Evolutionary conservation across 2,329 filamentous ascomycete genomes (phyloP).

Genomic region (Calonectria crousiana): DNA sequence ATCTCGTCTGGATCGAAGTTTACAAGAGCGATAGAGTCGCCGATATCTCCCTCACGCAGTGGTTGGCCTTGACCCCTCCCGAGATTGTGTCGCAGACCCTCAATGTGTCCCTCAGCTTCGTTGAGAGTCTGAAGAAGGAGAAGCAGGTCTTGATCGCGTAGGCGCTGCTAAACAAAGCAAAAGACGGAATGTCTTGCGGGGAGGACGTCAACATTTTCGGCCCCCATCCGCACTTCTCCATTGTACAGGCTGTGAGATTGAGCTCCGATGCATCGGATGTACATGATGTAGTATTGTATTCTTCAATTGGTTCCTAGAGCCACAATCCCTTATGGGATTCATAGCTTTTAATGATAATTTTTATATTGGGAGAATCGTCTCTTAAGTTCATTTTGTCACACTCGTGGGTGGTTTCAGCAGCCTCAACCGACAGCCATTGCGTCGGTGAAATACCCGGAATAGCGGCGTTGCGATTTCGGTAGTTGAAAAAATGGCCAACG

Average conservation of each 20-base stretch:
- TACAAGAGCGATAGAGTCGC: constrained; percentile 76
- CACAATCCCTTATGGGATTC: not conserved
- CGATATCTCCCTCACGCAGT: constrained; percentile 76
- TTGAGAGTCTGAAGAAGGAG: constrained; percentile 70
- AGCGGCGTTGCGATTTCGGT: too few relatives aligned
- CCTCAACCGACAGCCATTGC: too few relatives aligned
- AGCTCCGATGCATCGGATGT: not conserved
- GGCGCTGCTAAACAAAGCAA: too few relatives aligned
- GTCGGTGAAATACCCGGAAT: too few relatives aligned
- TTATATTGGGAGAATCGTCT: not conserved
- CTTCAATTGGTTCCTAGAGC: constrained; percentile 1
- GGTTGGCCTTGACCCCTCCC: constrained; percentile 75
- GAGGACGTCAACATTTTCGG: not conserved
- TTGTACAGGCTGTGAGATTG: not conserved
- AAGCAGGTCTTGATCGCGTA: constrained; percentile 66
- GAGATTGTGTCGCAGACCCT: constrained; percentile 71
- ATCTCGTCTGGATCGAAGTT: constrained; percentile 76
- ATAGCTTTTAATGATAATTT: constrained; percentile 11
- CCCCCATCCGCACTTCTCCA: too few relatives aligned
- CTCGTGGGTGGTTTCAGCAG: too few relatives aligned
- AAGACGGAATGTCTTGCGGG: too few relatives aligned
- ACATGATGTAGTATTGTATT: constrained; percentile 1
- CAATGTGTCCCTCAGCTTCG: constrained; percentile 69
- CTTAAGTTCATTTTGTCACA: too few relatives aligned
- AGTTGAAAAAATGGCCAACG: too few relatives aligned